Conservation (phyloP, 768 basidiomycete genomes). For the Dacryopinax spathularia region DNA sequence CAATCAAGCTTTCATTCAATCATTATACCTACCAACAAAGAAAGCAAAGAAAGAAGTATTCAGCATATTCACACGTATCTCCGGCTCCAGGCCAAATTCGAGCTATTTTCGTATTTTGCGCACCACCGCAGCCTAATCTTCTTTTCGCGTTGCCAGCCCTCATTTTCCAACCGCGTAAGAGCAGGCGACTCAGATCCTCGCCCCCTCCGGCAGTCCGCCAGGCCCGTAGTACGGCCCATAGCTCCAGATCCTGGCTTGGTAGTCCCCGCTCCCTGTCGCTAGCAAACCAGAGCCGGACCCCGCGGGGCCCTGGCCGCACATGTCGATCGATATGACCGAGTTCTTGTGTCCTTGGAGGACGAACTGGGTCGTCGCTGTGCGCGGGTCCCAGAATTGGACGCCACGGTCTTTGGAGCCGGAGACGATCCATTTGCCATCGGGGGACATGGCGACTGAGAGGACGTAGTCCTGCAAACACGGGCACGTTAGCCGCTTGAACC, state of each 20-base stretch:
- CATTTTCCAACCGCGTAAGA: not conserved
- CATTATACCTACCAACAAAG: no score
- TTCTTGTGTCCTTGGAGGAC: constrained; percentile 78
- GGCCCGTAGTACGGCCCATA: constrained; percentile 17
- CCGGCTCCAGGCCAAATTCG: no score
- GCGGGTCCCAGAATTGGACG: constrained; percentile 86
- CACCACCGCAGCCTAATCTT: no score
- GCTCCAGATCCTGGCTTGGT: constrained; percentile 50
- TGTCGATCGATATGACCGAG: constrained; percentile 59
- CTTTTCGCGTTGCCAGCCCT: no score
- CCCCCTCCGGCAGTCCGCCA: not conserved
- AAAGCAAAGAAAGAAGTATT: no score
- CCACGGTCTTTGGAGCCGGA: constrained; percentile 93
- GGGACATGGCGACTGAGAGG: constrained; percentile 63
- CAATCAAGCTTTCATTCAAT: no score
- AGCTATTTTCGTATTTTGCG: no score
- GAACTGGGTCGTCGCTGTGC: constrained; percentile 66
- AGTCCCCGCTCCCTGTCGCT: constrained; percentile 60
- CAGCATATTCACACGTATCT: no score
- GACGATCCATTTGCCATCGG: constrained; percentile 89
- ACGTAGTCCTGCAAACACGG: constrained; percentile 44
- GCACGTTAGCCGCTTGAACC: not conserved
- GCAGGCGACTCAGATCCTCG: not conserved
- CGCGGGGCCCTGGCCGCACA: constrained; percentile 39
- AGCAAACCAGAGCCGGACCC: constrained; percentile 31